Conservation (phyloP, 2,329 filamentous ascomycete species). For the Amphichorda felina region DNA sequence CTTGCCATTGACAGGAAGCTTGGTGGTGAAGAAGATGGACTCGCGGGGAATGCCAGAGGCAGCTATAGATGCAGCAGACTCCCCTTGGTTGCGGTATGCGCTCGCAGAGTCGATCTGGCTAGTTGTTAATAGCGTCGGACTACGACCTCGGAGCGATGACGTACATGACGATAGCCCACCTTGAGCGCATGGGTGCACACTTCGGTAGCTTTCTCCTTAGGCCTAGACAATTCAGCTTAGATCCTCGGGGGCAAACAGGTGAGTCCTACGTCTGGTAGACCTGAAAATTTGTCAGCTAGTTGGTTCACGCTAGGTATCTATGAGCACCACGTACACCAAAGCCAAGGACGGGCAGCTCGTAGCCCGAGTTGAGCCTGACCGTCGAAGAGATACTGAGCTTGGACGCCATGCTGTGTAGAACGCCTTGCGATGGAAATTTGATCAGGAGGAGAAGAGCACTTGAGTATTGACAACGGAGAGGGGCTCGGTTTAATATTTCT, state of each 20-base stretch:
- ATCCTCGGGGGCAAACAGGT: too few relatives aligned
- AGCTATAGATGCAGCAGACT: slow-evolving; percentile 31
- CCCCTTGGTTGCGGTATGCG: slow-evolving; percentile 37
- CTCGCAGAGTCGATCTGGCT: slow-evolving; percentile 40
- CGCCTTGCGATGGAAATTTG: too few relatives aligned
- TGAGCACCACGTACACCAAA: slow-evolving; percentile 34
- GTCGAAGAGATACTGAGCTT: slow-evolving; percentile 32
- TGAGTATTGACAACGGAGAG: too few relatives aligned
- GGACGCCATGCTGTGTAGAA: slow-evolving; percentile 27
- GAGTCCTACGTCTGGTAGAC: slow-evolving; percentile 44
- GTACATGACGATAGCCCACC: slow-evolving; percentile 41
- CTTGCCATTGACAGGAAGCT: slow-evolving; percentile 29
- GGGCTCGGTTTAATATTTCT: too few relatives aligned
- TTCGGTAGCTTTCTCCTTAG: slow-evolving; percentile 16
- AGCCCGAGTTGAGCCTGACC: slow-evolving; percentile 41
- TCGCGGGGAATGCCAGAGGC: slow-evolving; percentile 28
- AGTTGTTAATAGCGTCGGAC: background rate
- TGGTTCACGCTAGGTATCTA: too few relatives aligned
- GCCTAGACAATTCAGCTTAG: slow-evolving; percentile 10
- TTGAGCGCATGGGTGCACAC: slow-evolving; percentile 32
- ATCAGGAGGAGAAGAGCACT: too few relatives aligned
- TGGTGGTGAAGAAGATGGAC: slow-evolving; percentile 44
- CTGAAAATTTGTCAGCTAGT: slow-evolving; percentile 16
- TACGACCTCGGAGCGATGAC: slow-evolving; percentile 4
- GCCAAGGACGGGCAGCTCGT: slow-evolving; percentile 38